Conservation (phyloP, 345 rosid species). For the Erysimum cheiranthoides region DNA sequence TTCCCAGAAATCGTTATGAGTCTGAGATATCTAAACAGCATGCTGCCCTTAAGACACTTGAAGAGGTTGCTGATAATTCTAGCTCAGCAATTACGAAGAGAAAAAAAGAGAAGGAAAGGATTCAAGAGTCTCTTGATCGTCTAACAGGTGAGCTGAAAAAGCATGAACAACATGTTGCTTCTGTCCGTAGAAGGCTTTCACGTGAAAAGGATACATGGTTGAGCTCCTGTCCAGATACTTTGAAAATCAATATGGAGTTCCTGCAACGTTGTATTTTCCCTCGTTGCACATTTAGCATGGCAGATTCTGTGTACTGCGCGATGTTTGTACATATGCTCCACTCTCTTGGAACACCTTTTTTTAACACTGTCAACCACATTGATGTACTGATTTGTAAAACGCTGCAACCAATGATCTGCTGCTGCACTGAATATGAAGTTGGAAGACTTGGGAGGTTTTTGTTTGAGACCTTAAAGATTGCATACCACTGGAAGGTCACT, state of each 20-base stretch:
- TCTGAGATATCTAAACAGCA: constrained; percentile 96
- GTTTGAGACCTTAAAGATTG: constrained; percentile 93
- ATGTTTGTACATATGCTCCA: constrained; percentile 98
- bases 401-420: constrained; percentile 99
- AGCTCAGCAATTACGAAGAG: constrained; percentile 93
- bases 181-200: constrained; percentile 87
- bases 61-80: constrained; percentile 94
- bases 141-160: constrained; percentile 76
- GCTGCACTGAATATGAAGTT: constrained; percentile 98
- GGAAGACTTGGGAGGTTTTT: constrained; percentile 97
- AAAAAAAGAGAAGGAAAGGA: constrained; percentile 99
- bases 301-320: constrained; percentile 98
- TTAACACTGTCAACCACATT: constrained; percentile 98
- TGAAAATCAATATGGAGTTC: constrained; percentile 99
- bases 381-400: constrained; percentile 98
- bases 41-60: constrained; percentile 92
- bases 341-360: constrained; percentile 96
- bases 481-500: constrained; percentile 96
- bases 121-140: constrained; percentile 98
- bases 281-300: constrained; percentile 99
- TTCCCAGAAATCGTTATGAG: constrained; percentile 92
- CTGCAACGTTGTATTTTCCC: constrained; percentile 99
- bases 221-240: constrained; percentile 97
- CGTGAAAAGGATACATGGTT: constrained; percentile 96
- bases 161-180: constrained; percentile 96